Conservation (phyloP, 352 stramenopile species). For the Phytophthora melonis region DNA sequence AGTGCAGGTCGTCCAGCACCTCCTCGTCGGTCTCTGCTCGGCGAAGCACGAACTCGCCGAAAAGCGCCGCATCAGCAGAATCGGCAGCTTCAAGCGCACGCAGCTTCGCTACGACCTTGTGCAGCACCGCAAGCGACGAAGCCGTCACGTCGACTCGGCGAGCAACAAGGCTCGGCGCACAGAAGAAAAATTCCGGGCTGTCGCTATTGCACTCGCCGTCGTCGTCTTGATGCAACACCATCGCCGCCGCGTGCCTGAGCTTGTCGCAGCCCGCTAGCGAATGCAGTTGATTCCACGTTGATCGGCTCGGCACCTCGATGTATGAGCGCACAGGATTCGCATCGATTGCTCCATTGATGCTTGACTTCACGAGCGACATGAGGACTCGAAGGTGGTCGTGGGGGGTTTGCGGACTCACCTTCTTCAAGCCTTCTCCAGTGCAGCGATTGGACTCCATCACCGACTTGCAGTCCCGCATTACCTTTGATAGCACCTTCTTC, state of each 20-base stretch:
- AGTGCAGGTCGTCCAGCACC: constrained; percentile 9
- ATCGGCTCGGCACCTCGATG: constrained; percentile 23
- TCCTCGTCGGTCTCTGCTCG: constrained; percentile 34
- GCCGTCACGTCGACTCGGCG: constrained; percentile 35
- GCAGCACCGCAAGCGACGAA: constrained; percentile 38
- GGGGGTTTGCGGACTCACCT: constrained; percentile 11
- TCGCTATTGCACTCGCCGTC: constrained; percentile 20
- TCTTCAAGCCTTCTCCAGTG: constrained; percentile 10
- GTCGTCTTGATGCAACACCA: constrained; percentile 30
- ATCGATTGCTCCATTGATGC: not conserved
- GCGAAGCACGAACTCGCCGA: constrained; percentile 22
- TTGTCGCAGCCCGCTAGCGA: constrained; percentile 38
- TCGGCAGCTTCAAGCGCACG: constrained; percentile 3
- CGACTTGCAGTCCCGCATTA: constrained; percentile 23
- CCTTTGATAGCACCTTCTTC: constrained; percentile 18
- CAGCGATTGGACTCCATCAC: constrained; percentile 29
- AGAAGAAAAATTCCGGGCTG: constrained; percentile 34
- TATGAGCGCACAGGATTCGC: constrained; percentile 7
- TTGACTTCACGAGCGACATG: constrained; percentile 22
- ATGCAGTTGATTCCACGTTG: constrained; percentile 25
- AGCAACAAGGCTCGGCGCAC: constrained; percentile 32
- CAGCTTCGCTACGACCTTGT: constrained; percentile 22
- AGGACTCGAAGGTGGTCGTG: constrained; percentile 28
- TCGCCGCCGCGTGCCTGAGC: constrained; percentile 28
- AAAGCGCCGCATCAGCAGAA: constrained; percentile 12